Percentiles rank a stretch among this genome's conserved stretches.
phyloP scores from a whole-genome alignment of 2,329 filamentous ascomycete species.

The Cladosporium sp. region DNA sequence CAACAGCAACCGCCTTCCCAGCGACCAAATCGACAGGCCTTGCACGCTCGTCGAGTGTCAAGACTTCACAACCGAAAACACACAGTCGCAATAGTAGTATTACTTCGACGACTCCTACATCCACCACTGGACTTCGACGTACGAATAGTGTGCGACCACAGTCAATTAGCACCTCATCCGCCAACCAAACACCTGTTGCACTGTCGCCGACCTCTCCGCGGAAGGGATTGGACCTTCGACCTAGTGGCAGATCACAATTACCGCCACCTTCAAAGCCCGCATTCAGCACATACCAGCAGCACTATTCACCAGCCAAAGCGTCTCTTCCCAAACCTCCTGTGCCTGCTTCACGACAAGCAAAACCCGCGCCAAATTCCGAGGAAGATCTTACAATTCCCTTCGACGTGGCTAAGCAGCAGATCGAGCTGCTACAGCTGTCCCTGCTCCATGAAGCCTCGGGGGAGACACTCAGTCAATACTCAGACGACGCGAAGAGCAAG shows the following conservation, averaged over 20 bases:
- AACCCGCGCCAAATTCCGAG: slow-evolving; percentile 31
- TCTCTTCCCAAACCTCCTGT: slow-evolving; percentile 59
- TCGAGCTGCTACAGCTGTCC: slow-evolving; percentile 62
- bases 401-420: slow-evolving; percentile 42
- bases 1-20: not conserved
- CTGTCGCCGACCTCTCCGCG: slow-evolving; percentile 8
- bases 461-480: slow-evolving; percentile 48
- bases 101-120: not conserved
- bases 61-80: not conserved
- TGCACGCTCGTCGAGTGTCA: slow-evolving; percentile 6
- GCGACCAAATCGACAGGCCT: slow-evolving; percentile 1
- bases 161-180: not conserved
- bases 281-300: slow-evolving; percentile 62
- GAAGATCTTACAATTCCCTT: slow-evolving; percentile 16
- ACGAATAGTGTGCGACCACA: slow-evolving; percentile 10
- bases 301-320: slow-evolving; percentile 62
- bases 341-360: slow-evolving; percentile 15
- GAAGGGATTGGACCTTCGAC: slow-evolving; percentile 2
- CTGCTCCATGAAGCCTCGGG: slow-evolving; percentile 56
- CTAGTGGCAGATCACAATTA: slow-evolving; percentile 25
- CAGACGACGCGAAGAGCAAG: slow-evolving; percentile 48
- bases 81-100: not conserved
- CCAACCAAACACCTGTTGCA: not conserved
- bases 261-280: slow-evolving; percentile 43
- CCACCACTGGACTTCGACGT: not conserved